Conservation (phyloP, 257 asterid species). For the Leptodermis oblonga region DNA sequence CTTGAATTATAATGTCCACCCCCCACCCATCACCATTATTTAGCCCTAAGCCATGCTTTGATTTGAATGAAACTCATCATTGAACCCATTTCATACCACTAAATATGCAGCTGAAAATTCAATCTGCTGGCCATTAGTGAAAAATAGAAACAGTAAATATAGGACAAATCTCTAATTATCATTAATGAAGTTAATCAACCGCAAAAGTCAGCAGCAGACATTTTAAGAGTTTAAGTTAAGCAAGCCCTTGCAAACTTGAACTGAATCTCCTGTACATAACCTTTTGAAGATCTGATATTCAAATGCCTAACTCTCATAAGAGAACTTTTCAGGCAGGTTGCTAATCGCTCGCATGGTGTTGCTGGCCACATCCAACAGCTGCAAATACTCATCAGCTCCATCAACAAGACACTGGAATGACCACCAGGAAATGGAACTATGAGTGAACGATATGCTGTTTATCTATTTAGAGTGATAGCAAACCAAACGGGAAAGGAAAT, state of each 20-base stretch:
- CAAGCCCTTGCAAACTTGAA: neutral
- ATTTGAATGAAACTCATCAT: no score
- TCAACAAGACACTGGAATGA: constrained; percentile 66
- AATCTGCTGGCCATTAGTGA: no score
- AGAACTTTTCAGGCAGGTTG: constrained; percentile 49
- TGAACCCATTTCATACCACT: no score
- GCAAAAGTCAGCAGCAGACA: neutral
- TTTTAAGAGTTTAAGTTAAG: no score
- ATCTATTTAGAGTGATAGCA: neutral
- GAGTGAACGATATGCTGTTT: neutral
- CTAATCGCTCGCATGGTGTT: constrained; percentile 55
- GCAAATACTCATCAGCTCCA: constrained; percentile 95
- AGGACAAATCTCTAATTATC: constrained; percentile 6
- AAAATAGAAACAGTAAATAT: no score
- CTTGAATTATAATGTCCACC: constrained; percentile 13
- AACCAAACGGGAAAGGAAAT: neutral
- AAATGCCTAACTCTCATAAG: constrained; percentile 38
- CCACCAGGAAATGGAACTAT: neutral
- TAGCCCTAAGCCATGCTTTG: constrained; percentile 13
- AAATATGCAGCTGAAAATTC: no score
- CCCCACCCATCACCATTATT: constrained; percentile 23
- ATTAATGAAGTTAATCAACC: neutral
- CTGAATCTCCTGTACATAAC: neutral
- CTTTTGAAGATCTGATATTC: constrained; percentile 2
- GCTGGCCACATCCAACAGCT: constrained; percentile 84